phyloP scores from a whole-genome alignment of 192 early-diverging fungal species.

The Rhizophagus prolifer region DNA sequence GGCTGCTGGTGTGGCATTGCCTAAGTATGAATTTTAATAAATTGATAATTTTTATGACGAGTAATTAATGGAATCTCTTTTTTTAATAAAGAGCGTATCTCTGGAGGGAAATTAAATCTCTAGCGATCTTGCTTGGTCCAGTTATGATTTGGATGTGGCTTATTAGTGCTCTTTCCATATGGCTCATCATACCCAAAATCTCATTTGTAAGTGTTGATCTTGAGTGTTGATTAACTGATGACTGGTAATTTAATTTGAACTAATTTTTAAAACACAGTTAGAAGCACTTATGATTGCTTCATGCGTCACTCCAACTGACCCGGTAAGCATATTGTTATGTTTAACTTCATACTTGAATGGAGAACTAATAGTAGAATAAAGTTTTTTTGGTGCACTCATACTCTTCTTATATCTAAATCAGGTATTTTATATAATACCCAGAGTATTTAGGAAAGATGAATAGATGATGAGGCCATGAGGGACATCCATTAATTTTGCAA shows the following conservation, averaged over 20 bases:
- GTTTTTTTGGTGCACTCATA: no score
- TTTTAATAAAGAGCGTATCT: constrained; percentile 58
- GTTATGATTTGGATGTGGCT: constrained; percentile 86
- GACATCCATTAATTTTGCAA: not conserved
- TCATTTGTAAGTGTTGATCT: constrained; percentile 45
- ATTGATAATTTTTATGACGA: not conserved
- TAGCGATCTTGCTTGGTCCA: constrained; percentile 73
- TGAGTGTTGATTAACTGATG: not conserved
- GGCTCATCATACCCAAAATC: constrained; percentile 48
- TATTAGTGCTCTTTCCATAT: constrained; percentile 61
- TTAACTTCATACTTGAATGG: not conserved
- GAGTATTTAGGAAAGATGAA: no score
- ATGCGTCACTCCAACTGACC: constrained; percentile 90
- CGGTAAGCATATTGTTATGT: constrained; percentile 49
- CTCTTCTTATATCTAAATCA: no score
- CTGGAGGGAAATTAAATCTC: constrained; percentile 56
- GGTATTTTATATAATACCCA: no score
- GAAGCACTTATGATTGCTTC: constrained; percentile 77
- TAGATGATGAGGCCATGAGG: no score
- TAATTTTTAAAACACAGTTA: constrained; percentile 42
- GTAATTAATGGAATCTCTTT: not conserved
- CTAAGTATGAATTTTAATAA: not conserved
- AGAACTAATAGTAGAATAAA: constrained; percentile 21
- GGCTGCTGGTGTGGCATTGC: constrained; percentile 56
- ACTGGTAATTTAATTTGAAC: not conserved